These are phyloP conservation scores for Arabidopsis arenosa DNA, from an alignment of 345 rosid genomes.

Conservation along the genomic window DNA sequence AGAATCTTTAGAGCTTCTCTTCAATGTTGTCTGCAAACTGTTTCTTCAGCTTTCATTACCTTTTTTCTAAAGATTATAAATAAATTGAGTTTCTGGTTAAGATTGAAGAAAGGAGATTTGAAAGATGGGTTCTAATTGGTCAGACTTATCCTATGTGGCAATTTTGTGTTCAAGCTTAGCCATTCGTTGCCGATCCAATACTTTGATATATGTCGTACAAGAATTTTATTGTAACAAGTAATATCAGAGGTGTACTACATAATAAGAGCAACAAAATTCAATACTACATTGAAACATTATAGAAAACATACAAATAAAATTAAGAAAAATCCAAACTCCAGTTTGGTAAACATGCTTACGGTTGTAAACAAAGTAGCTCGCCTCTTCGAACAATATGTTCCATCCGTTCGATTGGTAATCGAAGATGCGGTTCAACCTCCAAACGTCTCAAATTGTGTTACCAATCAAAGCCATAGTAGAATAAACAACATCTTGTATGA, in stretches of 20 bases:
- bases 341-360: neutral
- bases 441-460: constrained; percentile 5
- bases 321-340: neutral
- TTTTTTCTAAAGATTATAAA: constrained; percentile 20
- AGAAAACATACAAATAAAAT: neutral
- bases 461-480: neutral
- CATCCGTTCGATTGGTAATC: neutral
- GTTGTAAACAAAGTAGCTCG: neutral
- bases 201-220: neutral
- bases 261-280: neutral
- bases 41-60: neutral
- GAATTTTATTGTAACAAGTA: neutral
- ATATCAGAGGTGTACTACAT: neutral
- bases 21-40: constrained; percentile 37
- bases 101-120: constrained; percentile 19
- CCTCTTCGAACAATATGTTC: neutral
- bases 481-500: neutral
- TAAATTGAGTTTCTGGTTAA: constrained; percentile 34
- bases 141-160: constrained; percentile 40
- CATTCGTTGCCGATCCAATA: constrained; percentile 35
- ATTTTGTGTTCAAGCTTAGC: constrained; percentile 20
- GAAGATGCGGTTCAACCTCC: neutral
- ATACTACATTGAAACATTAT: constrained; percentile 1
- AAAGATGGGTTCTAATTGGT: constrained; percentile 35
- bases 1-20: neutral